These are phyloP conservation scores for Oehlia diaphana DNA, from an alignment of 192 early-diverging fungal species.

Conservation along the genomic window DNA sequence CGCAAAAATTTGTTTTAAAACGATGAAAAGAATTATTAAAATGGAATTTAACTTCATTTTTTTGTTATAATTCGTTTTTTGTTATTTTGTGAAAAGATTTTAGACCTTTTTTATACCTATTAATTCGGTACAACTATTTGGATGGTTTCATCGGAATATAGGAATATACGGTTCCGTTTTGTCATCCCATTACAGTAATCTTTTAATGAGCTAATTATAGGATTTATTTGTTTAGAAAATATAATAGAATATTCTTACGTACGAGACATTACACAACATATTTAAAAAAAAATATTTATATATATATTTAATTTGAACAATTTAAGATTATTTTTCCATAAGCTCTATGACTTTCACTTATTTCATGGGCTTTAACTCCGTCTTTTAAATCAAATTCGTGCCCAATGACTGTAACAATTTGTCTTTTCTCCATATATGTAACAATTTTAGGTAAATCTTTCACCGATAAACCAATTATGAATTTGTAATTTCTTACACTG, in stretches of 20 bases:
- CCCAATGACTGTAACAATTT: not conserved
- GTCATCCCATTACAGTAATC: too few species aligned
- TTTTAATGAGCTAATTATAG: too few species aligned
- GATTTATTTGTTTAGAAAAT: too few species aligned
- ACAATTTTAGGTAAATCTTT: conserved; percentile 2
- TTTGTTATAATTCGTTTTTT: not conserved
- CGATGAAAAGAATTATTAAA: not conserved
- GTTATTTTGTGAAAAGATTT: too few species aligned
- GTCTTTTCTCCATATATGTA: conserved; percentile 4
- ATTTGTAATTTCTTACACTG: not conserved
- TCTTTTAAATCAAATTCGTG: conserved; percentile 29
- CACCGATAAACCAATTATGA: not conserved
- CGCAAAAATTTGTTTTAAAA: not conserved
- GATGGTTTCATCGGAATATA: too few species aligned
- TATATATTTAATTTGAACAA: not conserved
- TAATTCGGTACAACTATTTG: too few species aligned
- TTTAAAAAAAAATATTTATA: too few species aligned
- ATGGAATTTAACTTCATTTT: not conserved
- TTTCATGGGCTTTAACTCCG: conserved; percentile 30
- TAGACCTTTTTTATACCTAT: too few species aligned
- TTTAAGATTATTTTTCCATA: conserved; percentile 38
- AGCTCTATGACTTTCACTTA: conserved; percentile 29
- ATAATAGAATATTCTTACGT: too few species aligned
- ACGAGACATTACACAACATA: too few species aligned
- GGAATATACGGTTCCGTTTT: too few species aligned